Evolutionary conservation across 169 alveolate genomes (phyloP).

Genomic region (Plasmodium inui): DNA sequence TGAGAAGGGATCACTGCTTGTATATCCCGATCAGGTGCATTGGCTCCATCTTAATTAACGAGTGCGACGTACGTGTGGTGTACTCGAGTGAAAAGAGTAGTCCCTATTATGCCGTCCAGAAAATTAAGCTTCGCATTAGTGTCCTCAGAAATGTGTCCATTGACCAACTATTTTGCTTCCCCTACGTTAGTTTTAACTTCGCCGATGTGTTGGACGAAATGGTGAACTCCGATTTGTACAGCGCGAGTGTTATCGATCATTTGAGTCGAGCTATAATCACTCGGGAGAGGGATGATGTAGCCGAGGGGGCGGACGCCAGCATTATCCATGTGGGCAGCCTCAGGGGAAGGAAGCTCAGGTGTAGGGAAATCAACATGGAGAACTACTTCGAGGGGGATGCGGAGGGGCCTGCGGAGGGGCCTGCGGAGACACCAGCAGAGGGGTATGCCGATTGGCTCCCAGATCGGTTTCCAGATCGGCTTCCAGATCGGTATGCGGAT

Average conservation of each 20-base stretch:
- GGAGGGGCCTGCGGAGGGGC: background rate
- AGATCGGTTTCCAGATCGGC: too few relatives aligned
- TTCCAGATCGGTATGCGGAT: too few relatives aligned
- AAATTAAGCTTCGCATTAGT: constrained; percentile 26
- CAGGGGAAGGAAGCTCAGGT: background rate
- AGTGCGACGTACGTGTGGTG: constrained; percentile 18
- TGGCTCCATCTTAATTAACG: constrained; percentile 62
- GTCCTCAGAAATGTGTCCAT: constrained; percentile 30
- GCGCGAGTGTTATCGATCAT: background rate
- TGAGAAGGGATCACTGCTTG: constrained; percentile 15
- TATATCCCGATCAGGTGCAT: constrained; percentile 63
- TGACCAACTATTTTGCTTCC: constrained; percentile 38
- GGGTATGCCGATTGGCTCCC: too few relatives aligned
- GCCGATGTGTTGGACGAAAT: background rate
- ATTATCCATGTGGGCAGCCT: background rate
- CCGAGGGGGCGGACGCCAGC: background rate
- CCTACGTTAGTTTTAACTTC: constrained; percentile 45
- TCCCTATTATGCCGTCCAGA: constrained; percentile 26
- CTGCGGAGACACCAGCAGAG: background rate
- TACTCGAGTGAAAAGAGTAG: constrained; percentile 19
- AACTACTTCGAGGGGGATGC: constrained; percentile 1
- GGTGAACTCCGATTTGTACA: constrained; percentile 16
- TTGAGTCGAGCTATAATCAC: background rate
- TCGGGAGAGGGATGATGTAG: background rate
- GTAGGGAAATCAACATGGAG: constrained; percentile 15